Evolutionary conservation across 768 basidiomycete species (phyloP), one percentile per base, ranked within the genome.

Genomic region (Amylocystis lapponica): DNA sequence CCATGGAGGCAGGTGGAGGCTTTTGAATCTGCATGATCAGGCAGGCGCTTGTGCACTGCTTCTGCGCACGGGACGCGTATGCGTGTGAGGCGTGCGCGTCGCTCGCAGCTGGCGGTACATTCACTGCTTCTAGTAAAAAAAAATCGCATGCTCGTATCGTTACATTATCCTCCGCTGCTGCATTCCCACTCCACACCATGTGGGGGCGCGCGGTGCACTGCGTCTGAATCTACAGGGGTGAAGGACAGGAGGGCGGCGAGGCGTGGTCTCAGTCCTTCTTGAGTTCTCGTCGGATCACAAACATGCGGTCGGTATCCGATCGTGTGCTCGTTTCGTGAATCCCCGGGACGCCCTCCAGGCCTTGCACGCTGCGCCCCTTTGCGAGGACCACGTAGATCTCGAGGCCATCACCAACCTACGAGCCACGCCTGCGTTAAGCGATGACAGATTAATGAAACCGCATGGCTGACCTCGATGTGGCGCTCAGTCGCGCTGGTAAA

Each of bases 401-500:
- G 27, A 98, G 75, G 3, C 90, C 91, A 62, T 98, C 95, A 33
- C 95, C 95, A 50, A 99, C 94, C 87, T 90, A 53, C 19, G 9
- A 21, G 10, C 14, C 35, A 19, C n/a, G 35, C 14, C 14, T 21
- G 37, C 8, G 13, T 9, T 23, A 39, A 27, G 22, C 9, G 13
- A 27, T 9, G 13, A 34, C 19, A n/a, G n/a, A 30, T 30, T 9
- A 30, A 30, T n/a, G n/a, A n/a, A n/a, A 30, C 16, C 27, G n/a
- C 10, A 21, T 27, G 12, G 22, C 72, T 48, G 48, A 88, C 88
- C 79, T 98, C 94, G 60, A 98, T 98, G 66, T 98, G 95, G 51
- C 96, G 81, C 68, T 99, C 96, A 12, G 96, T 98, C 21, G 96
- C 96, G 52, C 89, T 80, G 21, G 94, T 95, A 66, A 98, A 99